Base-by-base conservation (phyloP, 2,329 filamentous ascomycete species). In the Xylaria hypoxylon region DNA sequence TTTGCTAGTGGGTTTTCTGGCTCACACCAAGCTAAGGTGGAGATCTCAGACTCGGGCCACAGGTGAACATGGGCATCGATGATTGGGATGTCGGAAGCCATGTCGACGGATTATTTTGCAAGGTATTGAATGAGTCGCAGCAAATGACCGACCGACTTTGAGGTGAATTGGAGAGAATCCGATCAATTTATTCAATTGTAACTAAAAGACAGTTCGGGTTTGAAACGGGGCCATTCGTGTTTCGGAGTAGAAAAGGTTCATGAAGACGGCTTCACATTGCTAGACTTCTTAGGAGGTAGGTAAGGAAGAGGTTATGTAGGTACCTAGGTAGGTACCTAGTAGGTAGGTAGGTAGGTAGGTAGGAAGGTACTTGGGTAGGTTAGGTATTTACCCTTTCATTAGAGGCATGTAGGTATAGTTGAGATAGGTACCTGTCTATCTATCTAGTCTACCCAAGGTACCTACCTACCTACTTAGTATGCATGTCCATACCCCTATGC, bases 41-140 rank as follows among this genome's bases (percentile, higher is more conserved):
- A 76, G 59, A 91, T 76, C 73, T 95, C 91, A 59, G 86, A 85
- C 51, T 83, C 79, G 50, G 93, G 92, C 83, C 89, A 97, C 75
- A 97, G 89, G 81, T 97, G 94, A 80, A 97, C 91, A 83, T 97
- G 95, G 44, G 93, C 91, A 83, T 97, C 94, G 79, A 97, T 88
- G 76, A 97, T 90, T 74, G 84, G 87, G 77, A 85, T 80, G 73
- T 76, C 69, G 42, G 70, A 57, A 35, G 75, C 71, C 76, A 77
- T 78, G 62, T 53, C 69, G 50, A 42, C 7, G 6, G 26, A 13
- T 19, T 51, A 17, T 22, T 22, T 33, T 33, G 5, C 2, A 38
- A 42, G 35, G 5, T 19, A 51, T 13, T 40, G 47, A 22, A 40
- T 26, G 51, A 33, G 31, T 33, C 31, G 31, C n/a, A 31, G 45